A percentile compares a stretch with the other conserved stretches of the same genome.
These are phyloP conservation scores for Hericium alpestre DNA, from an alignment of 768 basidiomycete species.

Conservation along the genomic window DNA sequence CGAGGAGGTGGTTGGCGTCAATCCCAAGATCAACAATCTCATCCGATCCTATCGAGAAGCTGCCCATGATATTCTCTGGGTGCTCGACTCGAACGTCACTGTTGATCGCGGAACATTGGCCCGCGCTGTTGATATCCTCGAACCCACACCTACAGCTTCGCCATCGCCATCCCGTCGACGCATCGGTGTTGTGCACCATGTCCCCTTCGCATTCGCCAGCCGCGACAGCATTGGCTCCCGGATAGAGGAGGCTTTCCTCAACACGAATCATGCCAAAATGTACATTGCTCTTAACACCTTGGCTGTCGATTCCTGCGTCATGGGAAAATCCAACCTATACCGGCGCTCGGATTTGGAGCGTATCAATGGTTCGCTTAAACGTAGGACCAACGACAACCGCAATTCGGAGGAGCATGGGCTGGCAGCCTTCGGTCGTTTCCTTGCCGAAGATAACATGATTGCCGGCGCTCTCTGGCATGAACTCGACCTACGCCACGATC, in stretches of 20 bases:
- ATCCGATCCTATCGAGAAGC: constrained; percentile 75
- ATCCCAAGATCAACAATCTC: constrained; percentile 97
- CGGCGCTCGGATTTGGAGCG: constrained; percentile 79
- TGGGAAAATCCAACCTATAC: constrained; percentile 94
- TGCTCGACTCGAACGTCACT: constrained; percentile 91
- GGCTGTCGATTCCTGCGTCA: constrained; percentile 88
- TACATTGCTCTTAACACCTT: constrained; percentile 88
- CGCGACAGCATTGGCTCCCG: constrained; percentile 65
- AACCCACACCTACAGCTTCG: constrained; percentile 27
- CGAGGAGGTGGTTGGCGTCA: constrained; percentile 76
- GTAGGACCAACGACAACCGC: constrained; percentile 14
- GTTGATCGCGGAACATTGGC: constrained; percentile 70
- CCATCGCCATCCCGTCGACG: constrained; percentile 27
- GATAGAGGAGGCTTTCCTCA: constrained; percentile 89
- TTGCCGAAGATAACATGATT: constrained; percentile 99
- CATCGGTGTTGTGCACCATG: constrained; percentile 88
- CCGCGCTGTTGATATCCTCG: constrained; percentile 73
- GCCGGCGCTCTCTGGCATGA: constrained; percentile 90
- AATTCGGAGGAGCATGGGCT: constrained; percentile 42
- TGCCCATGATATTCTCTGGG: constrained; percentile 85
- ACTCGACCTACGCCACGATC: constrained; percentile 73
- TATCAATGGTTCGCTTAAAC: constrained; percentile 56
- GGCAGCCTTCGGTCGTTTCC: constrained; percentile 72
- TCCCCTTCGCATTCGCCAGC: constrained; percentile 76
- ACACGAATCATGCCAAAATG: constrained; percentile 97